Evolutionary conservation across 495 filamentous ascomycete genomes (phyloP), one percentile per base, ranked within the genome.

Genomic region (Friedmanniomyces simplex): DNA sequence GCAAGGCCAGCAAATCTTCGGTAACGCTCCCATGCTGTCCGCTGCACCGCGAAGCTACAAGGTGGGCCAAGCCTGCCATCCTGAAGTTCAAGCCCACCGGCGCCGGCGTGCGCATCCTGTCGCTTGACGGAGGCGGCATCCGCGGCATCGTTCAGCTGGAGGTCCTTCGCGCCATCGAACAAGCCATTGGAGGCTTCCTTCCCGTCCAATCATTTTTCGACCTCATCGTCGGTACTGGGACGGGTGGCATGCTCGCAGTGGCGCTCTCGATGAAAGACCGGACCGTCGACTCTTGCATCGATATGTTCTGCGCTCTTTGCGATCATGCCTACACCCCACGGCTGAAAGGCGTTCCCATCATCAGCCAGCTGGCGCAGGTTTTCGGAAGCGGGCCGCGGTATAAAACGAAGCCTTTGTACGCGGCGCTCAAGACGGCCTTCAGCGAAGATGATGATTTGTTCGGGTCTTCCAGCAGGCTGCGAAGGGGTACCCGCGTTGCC

Each of bases 181-280:
- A 45, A 28, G 36, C 43, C 14, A 46, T 65, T n/a, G 63, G 65
- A 2, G 59, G 47, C 7, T 36, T 49, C n/a, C 12, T 67, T 2
- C 59, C 62, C 1, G 58, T 67, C 6, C 67, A 63, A 36, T 41
- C 21, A 12, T 69, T 69, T 54, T 69, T 69, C 41, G 67, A 69
- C 34, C 50, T 69, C 1, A 64, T 69, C 25, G 65, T 69, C 22
- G 67, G 67, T 1, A 67, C 65, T 2, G 61, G 79, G 49, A 77
- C 77, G 16, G 79, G 81, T 0, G 78, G 79, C 18, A 73, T 84
- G 55, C 76, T 84, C 50, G 77, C 79, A 1, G 67, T 82, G 26
- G 77, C 73, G 0, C 68, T 85, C 10, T 78, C 73, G 2, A 70
- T 74, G 20, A 70, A 77, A 50, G 68, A 73, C 41, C 78, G 74